Conservation (phyloP, 208 protist species). For the Tetramitus jugosus region DNA sequence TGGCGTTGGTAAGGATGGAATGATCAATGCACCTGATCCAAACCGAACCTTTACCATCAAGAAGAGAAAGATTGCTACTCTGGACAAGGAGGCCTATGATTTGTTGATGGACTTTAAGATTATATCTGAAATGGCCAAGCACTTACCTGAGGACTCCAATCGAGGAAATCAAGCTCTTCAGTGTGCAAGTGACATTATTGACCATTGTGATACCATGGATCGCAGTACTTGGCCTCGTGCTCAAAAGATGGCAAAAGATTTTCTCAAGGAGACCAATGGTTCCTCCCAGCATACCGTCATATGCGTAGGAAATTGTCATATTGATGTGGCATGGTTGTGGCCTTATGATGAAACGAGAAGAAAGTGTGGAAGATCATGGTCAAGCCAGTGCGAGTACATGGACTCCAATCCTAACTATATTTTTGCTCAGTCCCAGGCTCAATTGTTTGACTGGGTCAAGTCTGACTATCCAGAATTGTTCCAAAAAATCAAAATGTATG, state of each 20-base stretch:
- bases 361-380: slow-evolving; percentile 34
- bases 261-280: slow-evolving; percentile 35
- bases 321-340: slow-evolving; percentile 45
- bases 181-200: slow-evolving; percentile 38
- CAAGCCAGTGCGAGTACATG: neutral
- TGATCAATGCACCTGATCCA: slow-evolving; percentile 2
- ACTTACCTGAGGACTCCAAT: slow-evolving; percentile 15
- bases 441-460: slow-evolving; percentile 28
- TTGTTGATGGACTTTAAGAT: slow-evolving; percentile 37
- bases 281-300: slow-evolving; percentile 23
- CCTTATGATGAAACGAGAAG: slow-evolving; percentile 43
- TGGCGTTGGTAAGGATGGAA: neutral
- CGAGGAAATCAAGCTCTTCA: slow-evolving; percentile 34
- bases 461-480: slow-evolving; percentile 44
- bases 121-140: slow-evolving; percentile 36
- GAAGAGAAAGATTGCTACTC: slow-evolving; percentile 27
- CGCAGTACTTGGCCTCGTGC: slow-evolving; percentile 6
- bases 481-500: slow-evolving; percentile 38
- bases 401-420: neutral
- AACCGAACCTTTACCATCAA: neutral
- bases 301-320: slow-evolving; percentile 41
- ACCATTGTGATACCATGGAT: slow-evolving; percentile 26
- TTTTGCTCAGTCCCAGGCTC: slow-evolving; percentile 25
- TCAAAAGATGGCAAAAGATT: slow-evolving; percentile 20
- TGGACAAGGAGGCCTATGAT: slow-evolving; percentile 37